A percentile compares a stretch with the other conserved stretches of the same genome.
These are phyloP conservation scores for Globisporangium alternatum DNA, from an alignment of 352 stramenopile genomes.

Conservation along the genomic window DNA sequence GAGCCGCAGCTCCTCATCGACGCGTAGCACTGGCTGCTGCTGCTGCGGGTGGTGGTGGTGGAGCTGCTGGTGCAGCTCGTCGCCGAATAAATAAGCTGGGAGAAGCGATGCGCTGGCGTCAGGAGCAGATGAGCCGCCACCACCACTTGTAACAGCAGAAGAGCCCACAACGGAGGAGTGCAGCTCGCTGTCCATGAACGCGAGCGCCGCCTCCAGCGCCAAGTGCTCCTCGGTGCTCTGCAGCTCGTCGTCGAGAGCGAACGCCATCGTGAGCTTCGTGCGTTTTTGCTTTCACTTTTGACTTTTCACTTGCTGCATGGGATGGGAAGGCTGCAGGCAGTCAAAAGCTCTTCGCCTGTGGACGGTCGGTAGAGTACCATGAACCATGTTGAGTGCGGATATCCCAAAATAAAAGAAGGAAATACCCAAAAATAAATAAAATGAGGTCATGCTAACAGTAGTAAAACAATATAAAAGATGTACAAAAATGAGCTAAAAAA, in stretches of 20 bases:
- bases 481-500: no score
- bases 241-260: constrained; percentile 4
- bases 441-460: no score
- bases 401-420: no score
- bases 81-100: neutral
- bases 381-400: no score
- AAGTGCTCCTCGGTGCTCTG: constrained; percentile 9
- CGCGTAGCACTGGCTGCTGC: neutral
- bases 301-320: no score
- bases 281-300: no score
- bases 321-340: no score
- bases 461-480: no score
- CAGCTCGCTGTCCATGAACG: constrained; percentile 2
- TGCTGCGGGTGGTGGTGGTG: neutral
- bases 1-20: constrained; percentile 1
- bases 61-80: neutral
- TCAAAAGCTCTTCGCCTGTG: no score
- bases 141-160: constrained; percentile 5
- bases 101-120: neutral
- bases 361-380: no score
- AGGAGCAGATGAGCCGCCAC: neutral
- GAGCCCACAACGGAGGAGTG: neutral
- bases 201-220: constrained; percentile 9
- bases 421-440: no score
- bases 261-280: neutral